These are phyloP conservation scores for Penicillium sp. DNA, from an alignment of 2,329 filamentous ascomycete genomes.

Conservation along the genomic window DNA sequence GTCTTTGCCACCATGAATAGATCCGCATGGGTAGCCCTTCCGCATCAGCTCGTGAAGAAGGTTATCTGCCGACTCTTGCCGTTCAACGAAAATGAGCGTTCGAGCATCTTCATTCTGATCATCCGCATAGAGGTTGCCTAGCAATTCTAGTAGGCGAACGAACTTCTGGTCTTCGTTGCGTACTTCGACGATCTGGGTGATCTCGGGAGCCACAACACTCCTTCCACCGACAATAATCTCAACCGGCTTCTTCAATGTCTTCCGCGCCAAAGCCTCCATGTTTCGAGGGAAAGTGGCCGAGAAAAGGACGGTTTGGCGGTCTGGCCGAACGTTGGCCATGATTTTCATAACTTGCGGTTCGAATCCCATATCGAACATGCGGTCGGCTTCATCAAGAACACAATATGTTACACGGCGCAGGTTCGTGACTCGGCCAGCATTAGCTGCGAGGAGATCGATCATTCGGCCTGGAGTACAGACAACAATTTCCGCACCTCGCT, in stretches of 20 bases:
- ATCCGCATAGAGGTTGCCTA: constrained; percentile 76
- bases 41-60: constrained; percentile 76
- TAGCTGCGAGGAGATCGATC: constrained; percentile 92
- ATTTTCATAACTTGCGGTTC: constrained; percentile 98
- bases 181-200: constrained; percentile 90
- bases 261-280: constrained; percentile 88
- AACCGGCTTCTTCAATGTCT: constrained; percentile 80
- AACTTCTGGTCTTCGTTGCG: constrained; percentile 84
- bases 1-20: constrained; percentile 91
- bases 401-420: constrained; percentile 88
- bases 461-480: constrained; percentile 94
- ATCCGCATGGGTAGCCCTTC: constrained; percentile 89
- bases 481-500: constrained; percentile 91
- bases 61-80: constrained; percentile 86
- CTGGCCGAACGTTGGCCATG: constrained; percentile 85
- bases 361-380: constrained; percentile 99
- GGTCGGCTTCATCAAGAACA: constrained; percentile 94
- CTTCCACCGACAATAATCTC: constrained; percentile 91
- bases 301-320: constrained; percentile 92
- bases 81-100: constrained; percentile 87
- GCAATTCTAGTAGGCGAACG: constrained; percentile 76
- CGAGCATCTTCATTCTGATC: constrained; percentile 86
- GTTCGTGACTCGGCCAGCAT: constrained; percentile 92
- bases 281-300: constrained; percentile 95
- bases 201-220: constrained; percentile 70